A percentile compares a stretch with the other conserved stretches of the same genome.
These are phyloP conservation scores for Cicer cuneatum DNA, from an alignment of 306 rosid genomes.

Conservation along the genomic window DNA sequence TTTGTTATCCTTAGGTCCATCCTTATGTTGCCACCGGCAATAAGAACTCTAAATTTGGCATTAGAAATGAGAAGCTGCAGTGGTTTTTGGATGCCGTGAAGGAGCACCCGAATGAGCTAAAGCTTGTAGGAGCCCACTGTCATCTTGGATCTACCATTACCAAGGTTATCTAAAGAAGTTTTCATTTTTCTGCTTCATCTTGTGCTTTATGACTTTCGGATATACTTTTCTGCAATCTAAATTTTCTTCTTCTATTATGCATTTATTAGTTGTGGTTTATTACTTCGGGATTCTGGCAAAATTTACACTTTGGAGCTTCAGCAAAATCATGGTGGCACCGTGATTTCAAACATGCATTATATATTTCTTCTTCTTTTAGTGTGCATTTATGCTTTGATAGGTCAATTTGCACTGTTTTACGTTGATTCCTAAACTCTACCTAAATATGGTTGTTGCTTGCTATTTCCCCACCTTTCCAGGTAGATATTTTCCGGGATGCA, in stretches of 20 bases:
- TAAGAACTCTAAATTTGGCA: slow-evolving; percentile 93
- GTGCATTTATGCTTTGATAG: slow-evolving; percentile 14
- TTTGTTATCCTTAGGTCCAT: slow-evolving; percentile 71
- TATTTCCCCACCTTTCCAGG: slow-evolving; percentile 50
- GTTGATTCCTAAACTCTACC: slow-evolving; percentile 24
- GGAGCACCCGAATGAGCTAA: slow-evolving; percentile 78
- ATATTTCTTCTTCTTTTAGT: too few relatives aligned
- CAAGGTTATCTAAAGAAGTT: slow-evolving; percentile 57
- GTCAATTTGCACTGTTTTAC: slow-evolving; percentile 13
- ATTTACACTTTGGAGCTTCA: too few relatives aligned
- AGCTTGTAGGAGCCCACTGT: slow-evolving; percentile 96
- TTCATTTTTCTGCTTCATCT: neutral
- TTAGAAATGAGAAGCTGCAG: slow-evolving; percentile 93
- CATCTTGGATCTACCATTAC: slow-evolving; percentile 98
- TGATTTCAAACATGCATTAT: too few relatives aligned
- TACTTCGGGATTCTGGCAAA: too few relatives aligned
- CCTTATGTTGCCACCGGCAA: slow-evolving; percentile 97
- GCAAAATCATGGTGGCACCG: too few relatives aligned
- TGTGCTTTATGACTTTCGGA: neutral
- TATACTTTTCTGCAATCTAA: neutral
- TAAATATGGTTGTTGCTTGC: neutral
- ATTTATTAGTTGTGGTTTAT: neutral
- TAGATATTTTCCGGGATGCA: slow-evolving; percentile 92
- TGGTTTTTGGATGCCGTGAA: slow-evolving; percentile 93
- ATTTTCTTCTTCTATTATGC: neutral